phyloP scores from a whole-genome alignment of 2,329 filamentous ascomycete genomes.

The Pleoardoris graminearum region DNA sequence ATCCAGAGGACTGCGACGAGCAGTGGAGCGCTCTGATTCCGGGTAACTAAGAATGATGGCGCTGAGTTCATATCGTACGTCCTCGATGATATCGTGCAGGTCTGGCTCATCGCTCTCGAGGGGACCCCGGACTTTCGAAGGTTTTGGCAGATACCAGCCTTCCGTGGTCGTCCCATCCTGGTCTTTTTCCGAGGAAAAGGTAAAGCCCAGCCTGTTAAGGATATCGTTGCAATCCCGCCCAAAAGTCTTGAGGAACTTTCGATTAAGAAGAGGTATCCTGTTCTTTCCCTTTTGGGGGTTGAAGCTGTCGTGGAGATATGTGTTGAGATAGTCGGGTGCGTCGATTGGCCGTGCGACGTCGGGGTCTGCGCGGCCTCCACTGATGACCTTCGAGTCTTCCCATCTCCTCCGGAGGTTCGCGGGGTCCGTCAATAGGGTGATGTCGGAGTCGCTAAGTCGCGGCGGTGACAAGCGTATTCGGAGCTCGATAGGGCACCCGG shows the following conservation, averaged over 20 bases:
- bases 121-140: conserved; percentile 23
- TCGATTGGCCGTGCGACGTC: conserved; percentile 57
- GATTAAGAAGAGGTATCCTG: conserved; percentile 62
- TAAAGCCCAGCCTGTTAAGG: conserved; percentile 63
- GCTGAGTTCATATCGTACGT: conserved; percentile 62
- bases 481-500: conserved; percentile 59
- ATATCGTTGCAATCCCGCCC: conserved; percentile 64
- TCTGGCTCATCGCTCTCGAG: conserved; percentile 18
- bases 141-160: conserved; percentile 41
- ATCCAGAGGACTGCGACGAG: conserved; percentile 35
- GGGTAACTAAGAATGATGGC: conserved; percentile 52
- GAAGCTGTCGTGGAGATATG: conserved; percentile 64
- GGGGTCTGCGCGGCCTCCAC: conserved; percentile 59
- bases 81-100: conserved; percentile 53
- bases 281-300: conserved; percentile 55
- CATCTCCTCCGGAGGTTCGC: conserved; percentile 57
- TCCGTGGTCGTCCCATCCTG: conserved; percentile 31
- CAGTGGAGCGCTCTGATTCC: conserved; percentile 32
- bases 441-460: conserved; percentile 53
- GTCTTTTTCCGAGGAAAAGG: conserved; percentile 33
- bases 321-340: conserved; percentile 59
- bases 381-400: conserved; percentile 54
- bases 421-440: conserved; percentile 59
- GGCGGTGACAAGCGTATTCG: conserved; percentile 58
- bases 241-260: conserved; percentile 66